Conservation (phyloP, 306 rosid genomes). For the Malus sylvestris region DNA sequence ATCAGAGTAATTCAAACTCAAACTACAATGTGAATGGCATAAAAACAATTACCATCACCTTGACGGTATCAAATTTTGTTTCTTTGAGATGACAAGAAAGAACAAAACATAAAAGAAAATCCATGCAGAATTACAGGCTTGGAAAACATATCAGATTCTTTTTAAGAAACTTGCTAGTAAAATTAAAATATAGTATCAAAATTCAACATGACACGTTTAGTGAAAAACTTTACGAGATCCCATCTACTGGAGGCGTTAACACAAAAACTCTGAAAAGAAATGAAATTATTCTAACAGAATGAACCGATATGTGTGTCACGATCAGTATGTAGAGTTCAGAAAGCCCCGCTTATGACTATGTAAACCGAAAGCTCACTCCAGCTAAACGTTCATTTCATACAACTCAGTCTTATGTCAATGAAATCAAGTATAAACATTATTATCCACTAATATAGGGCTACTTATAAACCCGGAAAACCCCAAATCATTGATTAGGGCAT, state of each 20-base stretch:
- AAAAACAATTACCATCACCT: not conserved
- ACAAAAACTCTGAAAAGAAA: not conserved
- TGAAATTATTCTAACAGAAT: not conserved
- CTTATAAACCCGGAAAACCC: not conserved
- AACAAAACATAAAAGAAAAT: not conserved
- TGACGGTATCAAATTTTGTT: not conserved
- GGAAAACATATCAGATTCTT: not conserved
- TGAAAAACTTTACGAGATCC: not conserved
- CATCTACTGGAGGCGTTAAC: not conserved
- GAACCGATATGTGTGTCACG: not conserved
- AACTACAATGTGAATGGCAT: not conserved
- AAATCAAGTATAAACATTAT: not conserved
- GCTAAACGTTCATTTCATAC: not conserved
- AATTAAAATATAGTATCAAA: not conserved
- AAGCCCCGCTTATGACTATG: not conserved
- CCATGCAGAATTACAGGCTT: not conserved
- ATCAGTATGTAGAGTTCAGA: not conserved
- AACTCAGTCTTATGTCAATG: not conserved
- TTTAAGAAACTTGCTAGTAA: not conserved
- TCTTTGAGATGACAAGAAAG: slow-evolving; percentile 8
- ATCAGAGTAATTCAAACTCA: not conserved
- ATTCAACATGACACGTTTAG: not conserved
- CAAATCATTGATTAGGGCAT: not conserved
- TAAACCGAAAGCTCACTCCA: not conserved
- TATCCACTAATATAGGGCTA: not conserved